Evolutionary conservation across 1,284 basidiomycete genomes (phyloP).

Genomic region (Farysia itapuensis): DNA sequence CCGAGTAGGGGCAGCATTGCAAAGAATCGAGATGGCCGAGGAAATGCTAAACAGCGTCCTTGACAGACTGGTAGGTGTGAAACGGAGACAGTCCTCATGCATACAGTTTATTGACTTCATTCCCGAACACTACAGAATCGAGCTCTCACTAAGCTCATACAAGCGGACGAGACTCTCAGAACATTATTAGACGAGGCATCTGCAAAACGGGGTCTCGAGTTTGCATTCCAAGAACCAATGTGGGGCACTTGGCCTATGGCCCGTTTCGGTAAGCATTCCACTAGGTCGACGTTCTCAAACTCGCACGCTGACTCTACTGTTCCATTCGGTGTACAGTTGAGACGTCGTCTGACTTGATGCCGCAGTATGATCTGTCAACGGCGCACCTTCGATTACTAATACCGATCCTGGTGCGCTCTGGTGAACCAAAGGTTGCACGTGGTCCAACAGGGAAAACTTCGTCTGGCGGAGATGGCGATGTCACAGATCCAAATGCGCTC

Average conservation of each 20-base stretch:
- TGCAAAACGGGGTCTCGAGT: constrained; percentile 29
- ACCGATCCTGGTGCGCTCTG: constrained; percentile 22
- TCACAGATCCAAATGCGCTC: constrained; percentile 1
- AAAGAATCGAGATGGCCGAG: constrained; percentile 18
- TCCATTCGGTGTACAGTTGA: constrained; percentile 8
- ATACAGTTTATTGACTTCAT: neutral
- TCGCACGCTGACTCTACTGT: too few species aligned
- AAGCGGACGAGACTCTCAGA: constrained; percentile 20
- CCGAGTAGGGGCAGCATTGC: constrained; percentile 15
- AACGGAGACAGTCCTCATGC: neutral
- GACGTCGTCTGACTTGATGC: constrained; percentile 7
- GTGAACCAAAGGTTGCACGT: constrained; percentile 10
- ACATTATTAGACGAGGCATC: constrained; percentile 33
- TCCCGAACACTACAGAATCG: constrained; percentile 11
- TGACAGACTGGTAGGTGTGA: constrained; percentile 31
- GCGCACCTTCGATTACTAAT: constrained; percentile 20
- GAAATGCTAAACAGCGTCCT: constrained; percentile 16
- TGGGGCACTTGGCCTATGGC: constrained; percentile 54
- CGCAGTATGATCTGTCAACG: constrained; percentile 30
- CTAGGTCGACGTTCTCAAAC: too few species aligned
- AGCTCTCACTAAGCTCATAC: constrained; percentile 27
- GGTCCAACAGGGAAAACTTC: neutral
- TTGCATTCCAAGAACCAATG: constrained; percentile 34
- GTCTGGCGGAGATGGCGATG: neutral
- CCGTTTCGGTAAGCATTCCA: constrained; percentile 39